Base-by-base conservation (phyloP, 139 green algal species). In the Pseudopediastrum boryanum region DNA sequence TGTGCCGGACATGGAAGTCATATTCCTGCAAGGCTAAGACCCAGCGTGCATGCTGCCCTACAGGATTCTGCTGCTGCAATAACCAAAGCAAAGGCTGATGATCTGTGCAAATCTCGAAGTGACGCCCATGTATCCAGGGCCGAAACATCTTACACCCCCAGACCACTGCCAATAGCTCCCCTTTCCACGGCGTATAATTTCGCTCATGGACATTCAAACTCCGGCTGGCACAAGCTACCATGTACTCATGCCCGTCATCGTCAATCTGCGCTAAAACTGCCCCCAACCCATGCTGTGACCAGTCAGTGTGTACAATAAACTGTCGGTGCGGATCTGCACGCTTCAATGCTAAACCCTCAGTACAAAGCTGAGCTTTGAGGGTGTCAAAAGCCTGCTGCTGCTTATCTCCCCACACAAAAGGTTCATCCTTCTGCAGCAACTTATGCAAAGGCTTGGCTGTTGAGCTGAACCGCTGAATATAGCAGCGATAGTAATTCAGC, bases 221-320 rank as follows among this genome's bases (percentile, higher is more conserved):
- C 10, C 84, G 58, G 39, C 27, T 76, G 43, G 81, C 43, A 42
- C 77, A 85, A 2, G 84, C 84, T 13, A 62, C 21, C 62, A 89
- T 76, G 41, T 75, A 79, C 21, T 89, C 80, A 2, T 43, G 29
- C 1, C 50, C 77, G 46, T 82, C 63, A 23, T 67, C 71, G 25
- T 78, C 74, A 1, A 63, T 19, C 65, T 89, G 85, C 13, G 65
- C 75, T 0, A 89, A 39, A 4, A 90, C 83, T 9, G 75, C 86
- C 7, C 73, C 78, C 4, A 87, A 71, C 25, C 81, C 78, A 0
- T 62, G 29, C 0, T 5, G 19, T 1, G 10, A 76, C 39, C 68
- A 86, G 41, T 87, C 83, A 21, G 48, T 80, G 58, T 83, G 46
- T 33, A 86, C 31, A 9, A 68, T 39, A 50, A 76, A 77, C 2